A percentile compares a stretch with the other conserved stretches of the same genome.
Conservation (phyloP, 1,284 basidiomycete genomes). For the Phellopilus nigrolimitatus region DNA sequence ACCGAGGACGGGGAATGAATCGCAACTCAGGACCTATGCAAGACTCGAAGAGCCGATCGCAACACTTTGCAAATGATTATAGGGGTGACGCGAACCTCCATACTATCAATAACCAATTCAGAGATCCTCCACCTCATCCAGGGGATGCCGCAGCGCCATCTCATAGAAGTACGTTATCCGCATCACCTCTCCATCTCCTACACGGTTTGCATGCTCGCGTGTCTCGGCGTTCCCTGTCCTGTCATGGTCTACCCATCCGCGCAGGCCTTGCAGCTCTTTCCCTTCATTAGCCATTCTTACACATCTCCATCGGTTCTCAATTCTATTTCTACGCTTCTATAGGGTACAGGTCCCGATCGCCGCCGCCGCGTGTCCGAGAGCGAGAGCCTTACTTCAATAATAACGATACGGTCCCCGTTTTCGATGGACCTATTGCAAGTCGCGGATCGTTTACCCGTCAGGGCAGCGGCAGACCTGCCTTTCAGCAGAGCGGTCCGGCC, state of each 20-base stretch:
- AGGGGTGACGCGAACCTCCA: neutral
- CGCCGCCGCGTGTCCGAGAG: neutral
- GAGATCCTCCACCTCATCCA: neutral
- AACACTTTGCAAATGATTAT: neutral
- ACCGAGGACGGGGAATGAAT: constrained; percentile 7
- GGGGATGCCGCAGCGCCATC: constrained; percentile 3
- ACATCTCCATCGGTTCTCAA: constrained; percentile 14
- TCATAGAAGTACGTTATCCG: constrained; percentile 21
- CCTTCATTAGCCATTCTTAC: constrained; percentile 8
- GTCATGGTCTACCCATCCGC: neutral
- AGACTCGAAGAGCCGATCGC: neutral
- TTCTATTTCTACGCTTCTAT: constrained; percentile 10
- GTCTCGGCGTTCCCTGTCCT: neutral
- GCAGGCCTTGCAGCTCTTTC: neutral
- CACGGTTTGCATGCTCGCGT: constrained; percentile 6
- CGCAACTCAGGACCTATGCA: constrained; percentile 7
- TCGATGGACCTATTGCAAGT: neutral
- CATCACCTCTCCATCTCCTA: constrained; percentile 16
- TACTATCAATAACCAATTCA: neutral
- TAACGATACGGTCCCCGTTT: neutral
- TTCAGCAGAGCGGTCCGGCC: neutral
- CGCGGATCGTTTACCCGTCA: neutral
- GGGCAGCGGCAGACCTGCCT: neutral
- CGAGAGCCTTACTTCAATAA: neutral
- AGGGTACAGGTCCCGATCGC: constrained; percentile 17